Evolutionary conservation across 2,329 filamentous ascomycete species (phyloP).

Genomic region (Alternaria novae-zelandiae): DNA sequence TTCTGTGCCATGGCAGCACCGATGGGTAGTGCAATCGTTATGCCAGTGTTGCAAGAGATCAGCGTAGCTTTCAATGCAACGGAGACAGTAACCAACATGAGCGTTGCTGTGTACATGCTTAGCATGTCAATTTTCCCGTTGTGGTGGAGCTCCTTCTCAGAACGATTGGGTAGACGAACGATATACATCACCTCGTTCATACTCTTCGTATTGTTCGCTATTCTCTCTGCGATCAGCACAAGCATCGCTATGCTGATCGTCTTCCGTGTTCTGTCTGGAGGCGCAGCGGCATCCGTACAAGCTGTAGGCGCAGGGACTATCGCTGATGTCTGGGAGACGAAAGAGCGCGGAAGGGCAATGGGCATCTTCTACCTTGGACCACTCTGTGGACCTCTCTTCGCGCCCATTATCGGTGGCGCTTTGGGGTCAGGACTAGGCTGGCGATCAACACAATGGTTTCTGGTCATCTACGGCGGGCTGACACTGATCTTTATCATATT

Average conservation of each 20-base stretch:
- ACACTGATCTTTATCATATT: conserved; percentile 44
- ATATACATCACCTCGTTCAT: conserved; percentile 47
- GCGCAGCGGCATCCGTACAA: conserved; percentile 47
- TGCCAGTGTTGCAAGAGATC: conserved; percentile 58
- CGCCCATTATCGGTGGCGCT: conserved; percentile 49
- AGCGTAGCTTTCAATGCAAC: conserved; percentile 39
- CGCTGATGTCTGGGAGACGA: conserved; percentile 48
- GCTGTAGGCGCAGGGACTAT: conserved; percentile 49
- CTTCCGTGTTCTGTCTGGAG: conserved; percentile 45
- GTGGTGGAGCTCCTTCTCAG: conserved; percentile 50
- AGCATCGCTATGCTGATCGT: conserved; percentile 49
- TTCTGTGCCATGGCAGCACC: conserved; percentile 79
- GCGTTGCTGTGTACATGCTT: conserved; percentile 51
- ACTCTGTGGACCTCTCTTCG: conserved; percentile 47
- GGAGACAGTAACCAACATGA: conserved; percentile 47
- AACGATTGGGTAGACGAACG: conserved; percentile 44
- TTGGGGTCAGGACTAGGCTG: conserved; percentile 43
- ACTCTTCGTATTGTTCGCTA: conserved; percentile 41
- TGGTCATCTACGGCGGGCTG: conserved; percentile 46
- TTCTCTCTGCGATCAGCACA: conserved; percentile 42
- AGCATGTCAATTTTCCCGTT: conserved; percentile 51
- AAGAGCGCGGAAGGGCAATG: conserved; percentile 48
- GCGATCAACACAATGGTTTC: conserved; percentile 50
- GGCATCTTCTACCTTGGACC: conserved; percentile 50
- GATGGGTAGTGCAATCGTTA: conserved; percentile 83